A percentile compares a stretch with the other conserved stretches of the same genome.
phyloP scores from a whole-genome alignment of 176 grass and related monocot species.

The Areca catechu region DNA sequence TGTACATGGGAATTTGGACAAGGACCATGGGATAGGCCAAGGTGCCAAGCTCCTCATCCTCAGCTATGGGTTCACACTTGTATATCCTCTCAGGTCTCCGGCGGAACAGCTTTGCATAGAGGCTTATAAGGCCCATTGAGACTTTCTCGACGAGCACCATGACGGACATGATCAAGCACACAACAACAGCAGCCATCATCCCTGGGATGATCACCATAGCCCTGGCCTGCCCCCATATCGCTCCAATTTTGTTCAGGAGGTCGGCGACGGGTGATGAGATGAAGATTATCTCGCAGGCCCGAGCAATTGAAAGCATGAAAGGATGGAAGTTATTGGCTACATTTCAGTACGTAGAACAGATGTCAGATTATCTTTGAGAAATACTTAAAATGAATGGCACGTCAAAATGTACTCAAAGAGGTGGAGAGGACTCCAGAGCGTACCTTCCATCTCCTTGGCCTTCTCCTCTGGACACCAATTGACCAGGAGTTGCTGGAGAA shows the following conservation, averaged over 20 bases:
- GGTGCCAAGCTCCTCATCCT: conserved; percentile 27
- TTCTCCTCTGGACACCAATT: no score
- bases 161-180: conserved; percentile 29
- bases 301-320: no score
- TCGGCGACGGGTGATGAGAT: neutral
- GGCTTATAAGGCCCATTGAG: conserved; percentile 22
- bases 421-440: no score
- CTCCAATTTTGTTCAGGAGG: neutral
- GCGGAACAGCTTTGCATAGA: conserved; percentile 29
- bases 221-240: conserved; percentile 11
- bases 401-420: no score
- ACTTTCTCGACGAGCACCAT: conserved; percentile 38
- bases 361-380: no score
- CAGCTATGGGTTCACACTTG: conserved; percentile 31
- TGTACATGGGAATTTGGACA: conserved; percentile 99
- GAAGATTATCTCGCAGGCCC: neutral
- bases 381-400: no score
- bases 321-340: no score
- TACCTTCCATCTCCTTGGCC: no score
- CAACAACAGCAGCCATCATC: neutral
- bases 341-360: no score
- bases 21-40: conserved; percentile 58
- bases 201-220: conserved; percentile 18
- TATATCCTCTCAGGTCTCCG: conserved; percentile 27
- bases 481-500: no score